phyloP scores from a whole-genome alignment of 2,329 filamentous ascomycete species.

The Colletotrichum scovillei region DNA sequence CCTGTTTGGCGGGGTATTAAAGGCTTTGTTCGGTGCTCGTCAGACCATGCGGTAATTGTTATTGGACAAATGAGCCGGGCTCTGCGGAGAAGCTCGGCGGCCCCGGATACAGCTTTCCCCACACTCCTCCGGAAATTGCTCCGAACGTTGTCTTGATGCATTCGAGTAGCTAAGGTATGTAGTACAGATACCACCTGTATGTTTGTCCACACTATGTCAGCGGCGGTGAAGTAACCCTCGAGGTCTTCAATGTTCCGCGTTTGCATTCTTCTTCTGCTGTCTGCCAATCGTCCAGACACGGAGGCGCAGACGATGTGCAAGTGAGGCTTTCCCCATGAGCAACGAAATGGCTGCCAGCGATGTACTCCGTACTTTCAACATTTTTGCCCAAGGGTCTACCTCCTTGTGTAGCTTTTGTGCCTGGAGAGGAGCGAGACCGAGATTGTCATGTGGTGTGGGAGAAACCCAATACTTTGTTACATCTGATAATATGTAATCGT shows the following conservation, averaged over 20 bases:
- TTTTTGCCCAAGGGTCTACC: background rate
- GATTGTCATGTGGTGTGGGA: background rate
- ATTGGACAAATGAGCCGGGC: slow-evolving; percentile 12
- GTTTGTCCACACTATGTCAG: background rate
- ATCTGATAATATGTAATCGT: background rate
- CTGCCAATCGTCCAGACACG: too few relatives aligned
- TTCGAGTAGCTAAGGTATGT: background rate
- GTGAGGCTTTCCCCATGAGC: background rate
- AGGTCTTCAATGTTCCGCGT: background rate
- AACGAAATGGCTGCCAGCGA: background rate
- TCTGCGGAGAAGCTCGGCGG: slow-evolving; percentile 15
- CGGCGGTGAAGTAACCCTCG: background rate
- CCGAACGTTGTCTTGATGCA: background rate
- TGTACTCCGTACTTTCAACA: background rate
- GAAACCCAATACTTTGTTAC: slow-evolving; percentile 4
- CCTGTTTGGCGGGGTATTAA: slow-evolving; percentile 16
- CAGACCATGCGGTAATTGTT: background rate
- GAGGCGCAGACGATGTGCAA: background rate
- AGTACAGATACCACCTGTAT: too few relatives aligned
- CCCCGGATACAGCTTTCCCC: slow-evolving; percentile 19
- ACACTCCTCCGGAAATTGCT: slow-evolving; percentile 3
- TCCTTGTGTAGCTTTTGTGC: background rate
- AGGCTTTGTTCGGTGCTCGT: background rate
- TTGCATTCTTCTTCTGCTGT: background rate
- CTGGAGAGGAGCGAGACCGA: background rate